Evolutionary conservation across 768 basidiomycete species (phyloP), one percentile per base, ranked within the genome.

Genomic region (Tulasnella sp.): DNA sequence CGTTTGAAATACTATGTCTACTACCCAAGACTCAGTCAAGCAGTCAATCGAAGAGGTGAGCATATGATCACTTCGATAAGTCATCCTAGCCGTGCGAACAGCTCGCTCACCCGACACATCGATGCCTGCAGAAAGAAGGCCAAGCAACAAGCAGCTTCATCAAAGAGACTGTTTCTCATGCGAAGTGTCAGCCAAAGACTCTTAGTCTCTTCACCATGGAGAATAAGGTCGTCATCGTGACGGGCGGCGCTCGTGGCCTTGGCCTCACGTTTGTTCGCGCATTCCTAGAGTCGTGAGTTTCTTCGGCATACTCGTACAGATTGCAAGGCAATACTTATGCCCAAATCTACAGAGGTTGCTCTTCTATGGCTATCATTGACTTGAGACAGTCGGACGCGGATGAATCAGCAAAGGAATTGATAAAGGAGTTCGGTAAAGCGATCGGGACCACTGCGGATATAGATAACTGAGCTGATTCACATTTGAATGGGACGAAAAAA

Each of bases 261-360:
- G 95, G 95, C 5, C 79, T 86, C 64, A 85, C 91, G 70, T 91
- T 97, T 69, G 93, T 91, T 69, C 80, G 84, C 48, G 92, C 92
- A 11, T 93, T 97, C 71, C 67, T 93, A 64, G 83, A 87, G 72
- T 87, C 88, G 88, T 89, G 66, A 66, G 82, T 73, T 30, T 11
- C 47, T 60, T 41, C 58, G 30, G 8, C 32, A 24, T 3, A 8
- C 11, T n/a, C 2, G 13, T 24, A 42, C 15, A 19, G 15, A 19
- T 26, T 7, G 45, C 51, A n/a, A n/a, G 11, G 32, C 38, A 38
- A 15, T 38, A 38, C 34, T 38, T 32, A 21, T 34, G 5, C 15
- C 55, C 38, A 13, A 41, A 13, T 55, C 8, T 34, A 9, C 68
- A 90, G 88, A 4, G 94, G 92, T 51, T 91, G 89, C 70, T 84